Evolutionary conservation across 2,329 filamentous ascomycete genomes (phyloP), one percentile per base, ranked within the genome.

Genomic region (Beauveria australis): DNA sequence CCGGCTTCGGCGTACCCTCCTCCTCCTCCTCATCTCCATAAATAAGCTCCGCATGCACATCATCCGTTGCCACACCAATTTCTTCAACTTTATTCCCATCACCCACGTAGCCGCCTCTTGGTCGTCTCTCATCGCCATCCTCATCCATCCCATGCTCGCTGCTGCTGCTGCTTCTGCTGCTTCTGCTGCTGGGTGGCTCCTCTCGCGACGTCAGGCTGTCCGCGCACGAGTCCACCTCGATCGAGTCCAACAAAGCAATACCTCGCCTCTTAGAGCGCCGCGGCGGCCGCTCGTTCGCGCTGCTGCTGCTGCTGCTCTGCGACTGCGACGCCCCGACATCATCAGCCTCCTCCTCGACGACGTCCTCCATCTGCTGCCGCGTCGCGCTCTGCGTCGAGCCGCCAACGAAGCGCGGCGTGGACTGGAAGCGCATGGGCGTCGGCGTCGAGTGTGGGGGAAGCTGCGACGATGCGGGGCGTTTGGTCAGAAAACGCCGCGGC

Each of bases 401-500:
- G 24, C 24, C 24, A 4, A 4, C 70, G 63, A 76, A 77, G n/a
- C 72, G 69, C 22, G 73, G 74, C 43, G 74, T 76, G 28, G 73
- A 72, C 33, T 71, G 72, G 59, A 75, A 76, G 57, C 68, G 72
- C 53, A 68, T 68, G 7, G 66, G 60, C 24, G 63, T 68, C 26
- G 70, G 65, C 14, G 70, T 70, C 24, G 70, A 70, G 62, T 73
- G 71, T 28, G 71, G 71, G 6, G 65, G 64, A 22, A 67, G 63
- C 54, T 70, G 67, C 19, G 70, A 68, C n/a, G 70, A 66, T 16
- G 68, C 66, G 33, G 73, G 64, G 60, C 73, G 75, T 2, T 73
- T 66, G 7, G 73, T 67, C 59, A 76, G 67, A 60, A 78, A 77
- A 6, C 73, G 70, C 62, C 74, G 70, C 22, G 75, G 73, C 7